Base-by-base conservation (phyloP, 768 basidiomycete species). In the Xerocomellus chrysenteron region DNA sequence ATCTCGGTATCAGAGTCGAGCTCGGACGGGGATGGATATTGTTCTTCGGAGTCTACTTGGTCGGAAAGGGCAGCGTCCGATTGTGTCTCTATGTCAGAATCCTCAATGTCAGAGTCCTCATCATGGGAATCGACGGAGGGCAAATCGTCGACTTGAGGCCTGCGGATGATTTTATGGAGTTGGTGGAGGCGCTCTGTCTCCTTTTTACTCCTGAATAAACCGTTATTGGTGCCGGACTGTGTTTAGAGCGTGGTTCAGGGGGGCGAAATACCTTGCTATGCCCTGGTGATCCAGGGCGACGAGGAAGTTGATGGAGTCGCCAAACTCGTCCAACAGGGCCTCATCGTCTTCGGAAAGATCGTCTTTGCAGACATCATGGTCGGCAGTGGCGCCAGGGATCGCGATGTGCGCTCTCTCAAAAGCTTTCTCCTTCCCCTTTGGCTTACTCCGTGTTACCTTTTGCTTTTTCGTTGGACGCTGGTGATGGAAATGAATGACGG, bases 101-200 rank as follows among this genome's bases (percentile, higher is more conserved):
- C 69, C 10, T 74, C 78, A 2, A 76, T 65, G 24, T 75, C 79
- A 19, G 82, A 81, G 60, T 81, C 83, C 56, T 84, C 85, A 51
- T 83, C 81, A 62, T 85, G 78, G 33, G 87, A 88, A 68, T 87
- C 75, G 44, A 93, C 57, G 30, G 87, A 83, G 32, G 89, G 90
- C 19, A 93, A 73, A 72, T 83, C 82, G 66, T 87, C 85, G 45
- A 77, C 73, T 47, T 74, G 70, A 30, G 67, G 65, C 54, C 73
- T 70, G 47, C 74, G 76, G 54, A 78, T 63, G 21, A 87, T 84
- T 69, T 87, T 92, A 56, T 80, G 74, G 32, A 90, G 70, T 54
- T 78, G 82, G 66, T 85, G 87, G 55, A 94, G 70, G 50, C 88
- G 79, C 52, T 86, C 78, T 0, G 84, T 90, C 71, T 91, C 92